phyloP scores from a whole-genome alignment of 306 rosid species.

The Sphenostylis stenocarpa region DNA sequence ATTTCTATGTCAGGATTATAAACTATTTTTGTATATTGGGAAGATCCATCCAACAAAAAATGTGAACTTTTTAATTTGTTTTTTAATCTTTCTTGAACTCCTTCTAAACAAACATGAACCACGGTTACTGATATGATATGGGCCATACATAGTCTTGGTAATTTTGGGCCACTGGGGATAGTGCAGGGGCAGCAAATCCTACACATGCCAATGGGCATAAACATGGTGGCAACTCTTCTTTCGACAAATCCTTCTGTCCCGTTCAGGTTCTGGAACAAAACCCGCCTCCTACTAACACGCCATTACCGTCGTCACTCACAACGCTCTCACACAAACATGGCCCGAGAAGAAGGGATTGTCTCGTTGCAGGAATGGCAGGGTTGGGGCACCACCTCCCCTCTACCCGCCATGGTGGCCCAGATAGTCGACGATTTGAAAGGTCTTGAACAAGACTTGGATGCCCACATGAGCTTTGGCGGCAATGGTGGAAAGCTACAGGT shows the following conservation, averaged over 20 bases:
- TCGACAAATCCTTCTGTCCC: conserved; percentile 28
- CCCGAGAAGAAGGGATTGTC: conserved; percentile 31
- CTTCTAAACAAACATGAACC: too few species aligned
- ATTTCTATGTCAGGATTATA: too few species aligned
- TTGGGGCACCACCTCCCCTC: conserved; percentile 81
- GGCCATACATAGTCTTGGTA: neutral
- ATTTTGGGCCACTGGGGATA: neutral
- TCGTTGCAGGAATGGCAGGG: conserved; percentile 87
- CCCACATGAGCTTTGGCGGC: conserved; percentile 80
- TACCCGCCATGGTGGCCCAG: conserved; percentile 62
- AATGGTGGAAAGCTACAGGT: conserved; percentile 78
- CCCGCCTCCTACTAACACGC: conserved; percentile 26
- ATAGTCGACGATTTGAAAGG: conserved; percentile 64
- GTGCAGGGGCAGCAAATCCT: neutral
- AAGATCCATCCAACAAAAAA: too few species aligned
- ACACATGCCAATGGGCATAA: neutral
- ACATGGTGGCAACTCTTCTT: neutral
- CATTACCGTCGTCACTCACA: neutral
- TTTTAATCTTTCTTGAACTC: too few species aligned
- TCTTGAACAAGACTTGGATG: conserved; percentile 57
- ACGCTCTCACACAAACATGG: conserved; percentile 14
- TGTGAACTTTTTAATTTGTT: too few species aligned
- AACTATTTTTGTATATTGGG: too few species aligned
- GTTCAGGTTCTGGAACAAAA: conserved; percentile 19
- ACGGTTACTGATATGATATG: neutral